A percentile compares a stretch with the other conserved stretches of the same genome.
Conservation (phyloP, 2,329 filamentous ascomycete species). For the Parafenestella ontariensis region DNA sequence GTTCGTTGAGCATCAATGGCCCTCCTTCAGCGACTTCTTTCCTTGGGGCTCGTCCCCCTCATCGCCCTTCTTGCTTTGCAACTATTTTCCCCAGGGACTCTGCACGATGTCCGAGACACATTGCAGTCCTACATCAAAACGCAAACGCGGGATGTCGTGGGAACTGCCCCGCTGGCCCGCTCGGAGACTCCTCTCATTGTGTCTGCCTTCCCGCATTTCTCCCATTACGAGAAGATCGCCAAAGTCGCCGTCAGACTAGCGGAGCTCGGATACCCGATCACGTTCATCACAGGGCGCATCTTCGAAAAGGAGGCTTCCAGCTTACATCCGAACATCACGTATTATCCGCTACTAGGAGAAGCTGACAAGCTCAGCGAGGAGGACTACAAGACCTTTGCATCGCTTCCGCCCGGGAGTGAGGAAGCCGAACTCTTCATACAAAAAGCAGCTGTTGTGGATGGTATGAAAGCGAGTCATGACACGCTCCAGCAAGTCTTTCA, state of each 20-base stretch:
- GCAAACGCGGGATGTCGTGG: background rate
- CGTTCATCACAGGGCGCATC: conserved; percentile 50
- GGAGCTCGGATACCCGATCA: conserved; percentile 52
- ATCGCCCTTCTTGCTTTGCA: conserved; percentile 13
- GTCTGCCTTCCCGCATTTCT: conserved; percentile 24
- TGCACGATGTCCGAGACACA: conserved; percentile 6
- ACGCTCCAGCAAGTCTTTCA: conserved; percentile 42
- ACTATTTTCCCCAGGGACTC: conserved; percentile 3
- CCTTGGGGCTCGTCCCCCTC: conserved; percentile 11
- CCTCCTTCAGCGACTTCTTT: conserved; percentile 9
- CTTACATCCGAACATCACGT: conserved; percentile 48
- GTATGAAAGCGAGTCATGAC: conserved; percentile 44
- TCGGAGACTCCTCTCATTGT: conserved; percentile 32
- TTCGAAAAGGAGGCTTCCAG: conserved; percentile 48
- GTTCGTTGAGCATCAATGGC: conserved; percentile 8
- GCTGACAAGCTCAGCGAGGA: conserved; percentile 28
- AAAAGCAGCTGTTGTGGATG: conserved; percentile 44
- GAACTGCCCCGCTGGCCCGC: background rate
- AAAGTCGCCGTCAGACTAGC: conserved; percentile 49
- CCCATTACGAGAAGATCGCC: conserved; percentile 34
- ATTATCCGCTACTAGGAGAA: conserved; percentile 42
- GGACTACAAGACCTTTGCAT: conserved; percentile 30
- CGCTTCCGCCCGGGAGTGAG: conserved; percentile 30
- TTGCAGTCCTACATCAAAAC: conserved; percentile 10
- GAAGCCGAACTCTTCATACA: conserved; percentile 43